Evolutionary conservation across 352 stramenopile genomes (phyloP), one percentile per base, ranked within the genome.

Genomic region (Pythium angustatum): DNA sequence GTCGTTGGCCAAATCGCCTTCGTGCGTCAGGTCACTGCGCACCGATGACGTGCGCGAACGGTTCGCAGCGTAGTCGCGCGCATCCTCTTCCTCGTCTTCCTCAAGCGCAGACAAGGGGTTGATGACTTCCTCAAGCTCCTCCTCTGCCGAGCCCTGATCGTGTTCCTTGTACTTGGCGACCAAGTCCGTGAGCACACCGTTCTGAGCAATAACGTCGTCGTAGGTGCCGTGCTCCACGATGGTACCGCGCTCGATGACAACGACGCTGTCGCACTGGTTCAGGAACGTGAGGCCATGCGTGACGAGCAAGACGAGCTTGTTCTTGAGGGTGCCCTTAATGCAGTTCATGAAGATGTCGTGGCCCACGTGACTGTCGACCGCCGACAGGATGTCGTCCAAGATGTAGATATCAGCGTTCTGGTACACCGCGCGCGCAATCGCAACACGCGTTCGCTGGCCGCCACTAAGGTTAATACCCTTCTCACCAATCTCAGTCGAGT

Each of bases 391-490:
- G 68, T 99, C 96, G 66, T 99, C 98, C 21, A 99, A 75, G 17
- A 99, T 61, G 72, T 97, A 98, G 43, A 99, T 87, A 59, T 99
- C 96, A 2, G 93, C 84, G 52, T 97, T 71, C 58, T 88, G 76
- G 80, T 99, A 99, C 38, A 99, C 85, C 0, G 92, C 94, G 24
- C 97, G 84, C 33, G 97, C 97, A 4, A 99, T 77, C 11, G 88
- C 87, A 10, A 98, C 88, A 56, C 96, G 85, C 33, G 82, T 89
- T 57, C 98, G 97, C 76, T 99, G 96, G 6, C 97, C 97, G 15
- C 97, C 97, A 33, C 81, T 98, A 6, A 99, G 75, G 69, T 98
- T 99, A 45, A 99, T 97, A 1, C 98, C 98, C 63, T 98, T 98
- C 78, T 99, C 96, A 9, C 97, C 97, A 49, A 99, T 99, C 75